Conservation (phyloP, 2,329 filamentous ascomycete genomes). For the Sarocladiaceae sp. region DNA sequence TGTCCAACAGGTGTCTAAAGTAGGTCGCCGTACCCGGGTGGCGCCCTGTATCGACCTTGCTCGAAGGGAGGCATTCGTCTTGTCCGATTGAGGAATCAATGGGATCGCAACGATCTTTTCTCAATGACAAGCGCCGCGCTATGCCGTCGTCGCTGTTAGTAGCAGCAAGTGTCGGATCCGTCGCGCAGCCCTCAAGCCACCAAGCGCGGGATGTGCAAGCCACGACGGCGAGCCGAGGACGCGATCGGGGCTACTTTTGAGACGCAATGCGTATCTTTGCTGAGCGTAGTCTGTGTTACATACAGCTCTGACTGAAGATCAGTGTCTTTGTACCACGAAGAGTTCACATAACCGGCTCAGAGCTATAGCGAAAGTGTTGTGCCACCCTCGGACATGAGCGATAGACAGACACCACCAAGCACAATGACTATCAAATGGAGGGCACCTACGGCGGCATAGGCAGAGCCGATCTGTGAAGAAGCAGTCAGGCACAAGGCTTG, state of each 20-base stretch:
- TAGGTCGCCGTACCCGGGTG: too few species aligned
- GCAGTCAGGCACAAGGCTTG: background rate
- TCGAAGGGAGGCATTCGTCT: too few species aligned
- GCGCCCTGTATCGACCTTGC: too few species aligned
- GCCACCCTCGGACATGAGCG: background rate
- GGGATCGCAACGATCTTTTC: too few species aligned
- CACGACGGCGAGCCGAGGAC: background rate
- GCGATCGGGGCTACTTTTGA: background rate
- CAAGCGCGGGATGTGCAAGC: slow-evolving; percentile 7
- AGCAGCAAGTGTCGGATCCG: background rate
- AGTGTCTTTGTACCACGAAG: background rate
- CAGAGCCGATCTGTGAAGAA: background rate
- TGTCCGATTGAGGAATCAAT: too few species aligned
- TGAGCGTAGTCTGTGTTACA: too few species aligned
- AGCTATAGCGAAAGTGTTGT: background rate
- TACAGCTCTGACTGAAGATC: too few species aligned
- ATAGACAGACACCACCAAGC: background rate
- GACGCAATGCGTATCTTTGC: background rate
- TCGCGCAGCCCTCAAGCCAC: background rate
- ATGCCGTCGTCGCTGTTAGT: background rate
- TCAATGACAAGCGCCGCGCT: background rate
- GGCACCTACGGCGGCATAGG: background rate
- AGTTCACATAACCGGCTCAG: background rate
- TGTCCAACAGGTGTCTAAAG: too few species aligned
- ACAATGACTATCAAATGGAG: too few species aligned